These are phyloP conservation scores for Bipolaris sorokiniana DNA, from an alignment of 2,329 filamentous ascomycete genomes.

Conservation along the genomic window DNA sequence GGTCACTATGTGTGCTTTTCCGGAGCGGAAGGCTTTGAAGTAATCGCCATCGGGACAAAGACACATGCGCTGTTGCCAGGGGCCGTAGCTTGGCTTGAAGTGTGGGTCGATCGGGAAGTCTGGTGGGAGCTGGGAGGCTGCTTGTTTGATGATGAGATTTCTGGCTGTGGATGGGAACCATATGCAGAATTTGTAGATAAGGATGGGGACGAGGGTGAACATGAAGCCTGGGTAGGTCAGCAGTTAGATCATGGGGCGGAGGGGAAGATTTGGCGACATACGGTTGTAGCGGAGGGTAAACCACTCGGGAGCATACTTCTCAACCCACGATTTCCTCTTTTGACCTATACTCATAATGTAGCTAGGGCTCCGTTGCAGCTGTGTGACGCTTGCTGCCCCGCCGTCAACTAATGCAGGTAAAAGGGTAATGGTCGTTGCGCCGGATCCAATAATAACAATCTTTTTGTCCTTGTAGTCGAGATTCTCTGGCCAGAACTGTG, in stretches of 20 bases:
- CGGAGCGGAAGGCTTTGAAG: conserved; percentile 58
- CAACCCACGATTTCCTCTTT: conserved; percentile 43
- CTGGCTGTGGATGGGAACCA: conserved; percentile 60
- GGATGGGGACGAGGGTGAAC: conserved; percentile 56
- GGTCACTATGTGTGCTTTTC: conserved; percentile 61
- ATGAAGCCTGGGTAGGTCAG: conserved; percentile 47
- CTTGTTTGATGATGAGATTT: conserved; percentile 54
- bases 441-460: conserved; percentile 75
- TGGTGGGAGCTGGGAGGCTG: conserved; percentile 60
- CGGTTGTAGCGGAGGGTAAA: conserved; percentile 58
- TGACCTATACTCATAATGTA: conserved; percentile 62
- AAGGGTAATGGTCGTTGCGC: conserved; percentile 80
- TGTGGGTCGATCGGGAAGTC: conserved; percentile 51
- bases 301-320: conserved; percentile 54
- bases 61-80: conserved; percentile 77
- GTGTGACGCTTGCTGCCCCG: conserved; percentile 70
- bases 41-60: conserved; percentile 68
- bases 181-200: conserved; percentile 60
- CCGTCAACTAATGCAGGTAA: conserved; percentile 71
- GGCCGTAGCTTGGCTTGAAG: conserved; percentile 57
- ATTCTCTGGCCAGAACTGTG: conserved; percentile 77
- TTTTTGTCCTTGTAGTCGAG: conserved; percentile 70
- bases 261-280: conserved; percentile 7
- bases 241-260: not conserved
- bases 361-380: conserved; percentile 79